Percentiles rank a stretch among this genome's conserved stretches.
phyloP scores from a whole-genome alignment of 202 grass and related monocot species.

The Digitaria exilis region DNA sequence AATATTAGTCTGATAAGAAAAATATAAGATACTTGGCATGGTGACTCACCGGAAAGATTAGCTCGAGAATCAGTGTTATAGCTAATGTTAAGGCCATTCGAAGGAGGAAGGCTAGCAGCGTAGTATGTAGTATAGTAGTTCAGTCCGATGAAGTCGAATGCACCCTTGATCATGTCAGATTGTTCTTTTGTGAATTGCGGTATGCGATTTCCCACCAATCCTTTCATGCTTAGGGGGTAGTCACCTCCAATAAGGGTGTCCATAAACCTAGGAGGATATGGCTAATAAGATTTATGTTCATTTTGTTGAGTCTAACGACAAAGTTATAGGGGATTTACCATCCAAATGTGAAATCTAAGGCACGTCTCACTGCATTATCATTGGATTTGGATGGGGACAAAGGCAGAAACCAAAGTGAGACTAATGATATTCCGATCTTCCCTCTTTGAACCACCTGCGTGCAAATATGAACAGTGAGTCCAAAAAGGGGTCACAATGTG shows the following conservation, averaged over 20 bases:
- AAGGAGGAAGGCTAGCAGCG: slow-evolving; percentile 20
- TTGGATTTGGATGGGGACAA: slow-evolving; percentile 47
- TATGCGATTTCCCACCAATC: slow-evolving; percentile 45
- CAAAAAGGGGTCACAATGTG: background rate
- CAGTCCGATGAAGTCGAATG: slow-evolving; percentile 71
- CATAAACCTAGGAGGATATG: slow-evolving; percentile 48
- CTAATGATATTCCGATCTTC: slow-evolving; percentile 50
- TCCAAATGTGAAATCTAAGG: slow-evolving; percentile 55
- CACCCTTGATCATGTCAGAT: slow-evolving; percentile 51
- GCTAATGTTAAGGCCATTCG: slow-evolving; percentile 34
- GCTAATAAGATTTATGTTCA: background rate
- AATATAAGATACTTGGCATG: background rate
- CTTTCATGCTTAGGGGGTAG: slow-evolving; percentile 65
- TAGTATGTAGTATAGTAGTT: slow-evolving; percentile 69
- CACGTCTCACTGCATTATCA: slow-evolving; percentile 11
- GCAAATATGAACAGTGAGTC: background rate
- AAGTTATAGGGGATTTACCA: slow-evolving; percentile 9
- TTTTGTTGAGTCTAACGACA: no score
- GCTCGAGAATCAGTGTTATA: slow-evolving; percentile 46
- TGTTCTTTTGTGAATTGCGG: slow-evolving; percentile 51
- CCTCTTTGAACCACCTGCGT: slow-evolving; percentile 42
- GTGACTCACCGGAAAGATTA: slow-evolving; percentile 42
- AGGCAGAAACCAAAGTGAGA: slow-evolving; percentile 52
- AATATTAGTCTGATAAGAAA: background rate
- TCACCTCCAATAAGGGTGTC: slow-evolving; percentile 56